Evolutionary conservation across 1,284 basidiomycete species (phyloP).

Genomic region (Stygiomarasmius scandens): DNA sequence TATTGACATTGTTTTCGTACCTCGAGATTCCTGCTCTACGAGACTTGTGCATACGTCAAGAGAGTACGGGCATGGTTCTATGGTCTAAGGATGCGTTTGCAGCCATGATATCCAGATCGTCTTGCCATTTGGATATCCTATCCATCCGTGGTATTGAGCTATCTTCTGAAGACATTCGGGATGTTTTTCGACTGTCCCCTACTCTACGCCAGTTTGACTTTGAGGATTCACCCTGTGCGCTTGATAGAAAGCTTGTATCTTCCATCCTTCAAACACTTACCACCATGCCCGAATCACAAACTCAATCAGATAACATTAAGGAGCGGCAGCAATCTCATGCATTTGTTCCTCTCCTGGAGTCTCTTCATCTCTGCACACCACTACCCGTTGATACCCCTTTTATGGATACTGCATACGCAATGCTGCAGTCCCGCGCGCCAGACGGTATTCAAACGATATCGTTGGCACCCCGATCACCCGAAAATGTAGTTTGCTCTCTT

Average conservation of each 20-base stretch:
- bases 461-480: not conserved
- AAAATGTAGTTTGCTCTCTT: too few species aligned
- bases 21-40: not conserved
- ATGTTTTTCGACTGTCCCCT: not conserved
- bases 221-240: not conserved
- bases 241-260: not conserved
- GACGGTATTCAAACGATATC: not conserved
- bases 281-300: not conserved
- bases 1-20: not conserved
- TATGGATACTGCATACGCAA: not conserved
- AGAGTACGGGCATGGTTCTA: not conserved
- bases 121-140: not conserved
- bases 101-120: not conserved
- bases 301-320: too few species aligned
- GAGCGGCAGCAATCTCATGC: too few species aligned
- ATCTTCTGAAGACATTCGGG: not conserved
- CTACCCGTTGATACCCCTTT: not conserved
- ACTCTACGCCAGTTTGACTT: not conserved
- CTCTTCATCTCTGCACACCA: not conserved
- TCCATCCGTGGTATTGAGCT: not conserved
- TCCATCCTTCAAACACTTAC: not conserved
- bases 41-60: not conserved
- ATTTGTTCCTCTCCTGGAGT: not conserved
- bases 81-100: not conserved
- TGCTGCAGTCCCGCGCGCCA: not conserved